Percentiles rank a stretch among this genome's conserved stretches.
Evolutionary conservation across 768 basidiomycete genomes (phyloP).

Genomic region (Pholiota molesta): DNA sequence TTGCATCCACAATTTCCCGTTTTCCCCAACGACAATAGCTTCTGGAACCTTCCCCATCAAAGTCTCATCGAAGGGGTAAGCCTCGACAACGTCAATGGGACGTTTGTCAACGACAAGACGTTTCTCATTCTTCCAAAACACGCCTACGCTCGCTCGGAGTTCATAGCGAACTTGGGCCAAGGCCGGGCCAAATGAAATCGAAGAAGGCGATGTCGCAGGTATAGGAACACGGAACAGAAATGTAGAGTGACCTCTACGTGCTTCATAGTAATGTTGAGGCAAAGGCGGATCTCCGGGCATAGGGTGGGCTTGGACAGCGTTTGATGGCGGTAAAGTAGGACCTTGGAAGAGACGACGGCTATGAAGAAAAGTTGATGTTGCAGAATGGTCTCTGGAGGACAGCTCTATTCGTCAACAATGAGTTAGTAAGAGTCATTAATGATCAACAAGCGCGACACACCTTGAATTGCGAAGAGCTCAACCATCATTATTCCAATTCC

Average conservation of each 20-base stretch:
- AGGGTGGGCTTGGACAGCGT: slow-evolving; percentile 73
- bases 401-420: slow-evolving; percentile 50
- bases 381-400: slow-evolving; percentile 77
- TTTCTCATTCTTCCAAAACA: slow-evolving; percentile 76
- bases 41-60: slow-evolving; percentile 48
- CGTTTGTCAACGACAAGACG: slow-evolving; percentile 65
- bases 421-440: slow-evolving; percentile 12
- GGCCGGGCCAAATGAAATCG: slow-evolving; percentile 71
- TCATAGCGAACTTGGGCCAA: slow-evolving; percentile 75
- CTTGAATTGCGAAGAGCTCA: slow-evolving; percentile 76
- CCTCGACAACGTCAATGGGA: slow-evolving; percentile 68
- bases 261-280: slow-evolving; percentile 68
- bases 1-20: slow-evolving; percentile 80
- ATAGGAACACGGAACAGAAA: slow-evolving; percentile 82
- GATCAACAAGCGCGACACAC: slow-evolving; percentile 36
- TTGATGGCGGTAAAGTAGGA: slow-evolving; percentile 80
- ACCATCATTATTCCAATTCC: slow-evolving; percentile 79
- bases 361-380: slow-evolving; percentile 77
- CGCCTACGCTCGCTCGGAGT: slow-evolving; percentile 70
- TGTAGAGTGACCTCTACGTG: slow-evolving; percentile 74
- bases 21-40: slow-evolving; percentile 68
- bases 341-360: slow-evolving; percentile 77
- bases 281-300: slow-evolving; percentile 59
- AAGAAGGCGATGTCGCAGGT: slow-evolving; percentile 66
- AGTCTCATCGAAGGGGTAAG: slow-evolving; percentile 37